These are phyloP conservation scores for Cladophialophora carrionii DNA, from an alignment of 2,329 filamentous ascomycete species.

Conservation along the genomic window DNA sequence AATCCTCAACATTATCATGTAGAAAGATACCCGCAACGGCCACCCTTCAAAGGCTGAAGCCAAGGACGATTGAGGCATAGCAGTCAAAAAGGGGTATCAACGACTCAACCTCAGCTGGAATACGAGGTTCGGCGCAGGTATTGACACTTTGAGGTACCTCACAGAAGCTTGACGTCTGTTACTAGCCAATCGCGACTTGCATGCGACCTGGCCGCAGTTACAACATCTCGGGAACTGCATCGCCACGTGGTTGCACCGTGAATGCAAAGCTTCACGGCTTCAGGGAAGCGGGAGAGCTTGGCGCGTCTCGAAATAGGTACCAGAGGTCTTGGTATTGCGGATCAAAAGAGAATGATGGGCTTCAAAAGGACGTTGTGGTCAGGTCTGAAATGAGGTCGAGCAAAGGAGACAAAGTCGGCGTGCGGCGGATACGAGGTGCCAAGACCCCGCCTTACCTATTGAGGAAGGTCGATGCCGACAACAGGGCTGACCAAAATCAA, in stretches of 20 bases:
- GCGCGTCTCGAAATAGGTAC: neutral
- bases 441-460: neutral
- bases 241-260: neutral
- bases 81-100: neutral
- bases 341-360: neutral
- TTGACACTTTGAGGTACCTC: neutral
- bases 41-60: neutral
- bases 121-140: neutral
- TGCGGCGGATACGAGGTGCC: neutral
- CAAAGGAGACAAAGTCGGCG: neutral
- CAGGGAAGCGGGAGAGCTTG: neutral
- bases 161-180: neutral
- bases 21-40: neutral
- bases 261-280: neutral
- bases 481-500: neutral
- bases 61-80: neutral
- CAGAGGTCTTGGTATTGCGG: neutral
- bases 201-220: neutral
- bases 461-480: neutral
- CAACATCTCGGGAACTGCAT: neutral
- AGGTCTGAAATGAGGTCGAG: neutral
- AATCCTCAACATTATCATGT: neutral
- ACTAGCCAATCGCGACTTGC: constrained; percentile 5
- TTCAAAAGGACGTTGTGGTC: neutral
- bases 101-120: neutral